phyloP scores from a whole-genome alignment of 345 rosid species.

The Eucalyptus fibrosa region DNA sequence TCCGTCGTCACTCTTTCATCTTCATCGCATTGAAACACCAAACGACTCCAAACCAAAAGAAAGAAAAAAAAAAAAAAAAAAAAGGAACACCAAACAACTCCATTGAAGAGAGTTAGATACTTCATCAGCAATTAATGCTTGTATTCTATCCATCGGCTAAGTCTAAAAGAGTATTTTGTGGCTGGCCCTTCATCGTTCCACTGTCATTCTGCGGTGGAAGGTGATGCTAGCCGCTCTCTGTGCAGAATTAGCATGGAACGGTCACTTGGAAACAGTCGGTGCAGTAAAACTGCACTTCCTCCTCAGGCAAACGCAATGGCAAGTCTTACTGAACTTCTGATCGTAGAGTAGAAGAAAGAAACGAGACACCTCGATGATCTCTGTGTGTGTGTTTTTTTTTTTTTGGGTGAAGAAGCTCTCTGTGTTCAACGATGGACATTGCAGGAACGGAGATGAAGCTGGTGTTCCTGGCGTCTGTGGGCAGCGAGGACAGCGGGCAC shows the following conservation, averaged over 20 bases:
- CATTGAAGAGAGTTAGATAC: not conserved
- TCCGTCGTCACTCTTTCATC: not conserved
- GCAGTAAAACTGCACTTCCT: not conserved
- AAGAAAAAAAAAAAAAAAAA: no score
- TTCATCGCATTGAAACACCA: not conserved
- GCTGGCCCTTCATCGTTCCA: not conserved
- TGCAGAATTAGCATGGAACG: not conserved
- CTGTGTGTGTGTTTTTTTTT: no score
- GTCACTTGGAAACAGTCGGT: not conserved
- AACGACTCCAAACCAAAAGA: not conserved
- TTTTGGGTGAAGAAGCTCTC: no score
- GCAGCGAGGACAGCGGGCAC: no score
- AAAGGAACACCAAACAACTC: not conserved
- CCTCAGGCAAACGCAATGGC: not conserved
- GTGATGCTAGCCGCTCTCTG: not conserved
- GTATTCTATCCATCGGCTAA: not conserved
- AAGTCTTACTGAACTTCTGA: not conserved
- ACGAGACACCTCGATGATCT: not conserved
- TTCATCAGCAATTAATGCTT: not conserved
- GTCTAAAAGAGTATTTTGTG: not conserved
- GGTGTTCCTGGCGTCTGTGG: not conserved
- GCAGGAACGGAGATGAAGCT: not conserved
- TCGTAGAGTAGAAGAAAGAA: not conserved
- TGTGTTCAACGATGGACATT: not conserved
- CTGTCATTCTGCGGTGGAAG: not conserved